phyloP scores from a whole-genome alignment of 306 rosid species.

The Lupinus albus region DNA sequence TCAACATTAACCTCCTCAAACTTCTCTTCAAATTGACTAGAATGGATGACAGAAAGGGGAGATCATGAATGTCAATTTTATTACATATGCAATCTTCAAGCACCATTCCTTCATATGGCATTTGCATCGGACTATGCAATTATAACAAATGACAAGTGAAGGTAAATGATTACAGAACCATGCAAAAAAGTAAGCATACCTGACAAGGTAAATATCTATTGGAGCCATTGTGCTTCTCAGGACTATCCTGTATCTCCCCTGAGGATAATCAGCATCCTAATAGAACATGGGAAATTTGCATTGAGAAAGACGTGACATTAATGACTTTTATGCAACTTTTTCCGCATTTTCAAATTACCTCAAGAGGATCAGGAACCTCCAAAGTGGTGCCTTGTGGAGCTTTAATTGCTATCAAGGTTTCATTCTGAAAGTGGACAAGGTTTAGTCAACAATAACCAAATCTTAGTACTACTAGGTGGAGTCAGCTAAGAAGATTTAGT shows the following conservation, averaged over 20 bases:
- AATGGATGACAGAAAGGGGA: conserved; percentile 35
- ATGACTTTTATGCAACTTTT: not conserved
- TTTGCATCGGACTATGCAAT: conserved; percentile 31
- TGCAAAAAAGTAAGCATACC: conserved; percentile 54
- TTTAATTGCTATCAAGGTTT: conserved; percentile 94
- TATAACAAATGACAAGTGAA: conserved; percentile 25
- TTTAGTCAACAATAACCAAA: conserved; percentile 33
- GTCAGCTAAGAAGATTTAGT: conserved; percentile 22
- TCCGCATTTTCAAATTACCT: conserved; percentile 59
- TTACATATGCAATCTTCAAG: conserved; percentile 26
- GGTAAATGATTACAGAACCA: conserved; percentile 25
- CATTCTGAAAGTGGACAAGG: conserved; percentile 65
- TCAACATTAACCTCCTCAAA: conserved; percentile 85
- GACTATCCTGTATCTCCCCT: conserved; percentile 90
- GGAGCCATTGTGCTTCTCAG: conserved; percentile 98
- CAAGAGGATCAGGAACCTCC: conserved; percentile 98
- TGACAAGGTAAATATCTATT: conserved; percentile 96
- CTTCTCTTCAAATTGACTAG: conserved; percentile 95
- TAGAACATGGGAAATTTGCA: conserved; percentile 40
- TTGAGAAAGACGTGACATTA: conserved; percentile 38
- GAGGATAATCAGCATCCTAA: conserved; percentile 94
- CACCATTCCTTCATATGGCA: conserved; percentile 34
- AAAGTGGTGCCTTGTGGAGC: conserved; percentile 98
- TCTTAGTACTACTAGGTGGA: too few species aligned
- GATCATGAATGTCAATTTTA: conserved; percentile 27